Evolutionary conservation across 148 eudicot genomes (phyloP), one percentile per base, ranked within the genome.

Genomic region (Silene uniflora): DNA sequence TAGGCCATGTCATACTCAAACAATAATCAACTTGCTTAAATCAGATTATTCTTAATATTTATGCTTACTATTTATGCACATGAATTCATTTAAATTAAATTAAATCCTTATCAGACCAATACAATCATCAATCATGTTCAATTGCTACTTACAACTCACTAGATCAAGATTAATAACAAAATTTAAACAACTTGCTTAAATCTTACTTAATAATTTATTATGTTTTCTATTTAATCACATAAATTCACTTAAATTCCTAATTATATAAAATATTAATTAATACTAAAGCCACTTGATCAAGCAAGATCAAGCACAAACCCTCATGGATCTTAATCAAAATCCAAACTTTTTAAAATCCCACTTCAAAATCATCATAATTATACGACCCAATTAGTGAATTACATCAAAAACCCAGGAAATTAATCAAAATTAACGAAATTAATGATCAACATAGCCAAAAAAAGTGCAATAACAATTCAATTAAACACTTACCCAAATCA

Each of bases 401-500:
- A 35, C 8, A 13, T 13, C 61, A 13, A 23, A 71, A 71, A 21
- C 13, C 2, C 62, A 14, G 7, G 7, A 54, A 71, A 71, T 9
- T 14, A 19, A 14, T 3, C 8, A 22, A n/a, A 19, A 46, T 39
- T 4, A 7, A 73, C 4, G 27, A 24, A 71, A 5, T 6, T 6
- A 58, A 27, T 46, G 21, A 73, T 21, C 8, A 52, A 71, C 14
- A 19, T 19, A 12, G 7, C 44, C 7, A 47, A 4, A 46, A 21
- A 24, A 23, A 61, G 5, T 23, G 7, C 29, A 32, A 35, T 35
- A 18, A 68, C 44, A 68, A 68, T 9, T n/a, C 44, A 67, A 39
- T 67, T 16, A n/a, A 39, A 42, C 5, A 47, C 69, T 74, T 7
- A 74, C 69, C 77, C 64, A 63, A 62, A 63, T 52, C 77, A 63